phyloP scores from a whole-genome alignment of 2,329 filamentous ascomycete species.

The Phyllosticta capitalensis region DNA sequence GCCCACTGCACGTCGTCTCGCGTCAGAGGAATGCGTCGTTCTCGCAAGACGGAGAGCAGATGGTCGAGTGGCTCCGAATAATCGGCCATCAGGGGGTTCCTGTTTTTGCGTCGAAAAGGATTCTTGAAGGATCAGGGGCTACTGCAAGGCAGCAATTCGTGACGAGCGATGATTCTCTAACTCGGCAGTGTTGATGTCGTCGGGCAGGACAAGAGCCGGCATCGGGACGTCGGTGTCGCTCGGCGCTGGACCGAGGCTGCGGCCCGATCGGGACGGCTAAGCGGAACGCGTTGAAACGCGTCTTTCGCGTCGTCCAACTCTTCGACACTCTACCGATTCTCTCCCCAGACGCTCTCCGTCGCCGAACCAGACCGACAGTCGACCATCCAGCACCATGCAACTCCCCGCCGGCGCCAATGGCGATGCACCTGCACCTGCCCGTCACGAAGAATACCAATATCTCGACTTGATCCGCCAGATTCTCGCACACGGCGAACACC shows the following conservation, averaged over 20 bases:
- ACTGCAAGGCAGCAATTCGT: background rate
- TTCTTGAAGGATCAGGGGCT: background rate
- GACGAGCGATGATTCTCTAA: background rate
- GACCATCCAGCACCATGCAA: background rate
- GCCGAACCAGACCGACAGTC: background rate
- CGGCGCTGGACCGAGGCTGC: background rate
- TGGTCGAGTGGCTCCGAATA: conserved; percentile 29
- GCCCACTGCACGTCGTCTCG: conserved; percentile 39
- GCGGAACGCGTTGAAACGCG: background rate
- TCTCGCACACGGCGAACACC: conserved; percentile 70
- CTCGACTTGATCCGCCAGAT: conserved; percentile 82
- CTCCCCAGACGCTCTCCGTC: background rate
- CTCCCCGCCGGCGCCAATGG: background rate
- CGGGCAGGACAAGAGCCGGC: background rate
- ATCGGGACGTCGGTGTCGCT: background rate
- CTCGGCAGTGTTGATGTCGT: background rate
- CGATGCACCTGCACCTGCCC: background rate
- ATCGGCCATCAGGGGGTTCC: background rate
- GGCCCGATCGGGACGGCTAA: background rate
- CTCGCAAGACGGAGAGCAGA: conserved; percentile 35
- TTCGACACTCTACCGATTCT: background rate
- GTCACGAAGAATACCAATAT: conserved; percentile 89
- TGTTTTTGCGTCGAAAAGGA: background rate
- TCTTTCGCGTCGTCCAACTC: background rate
- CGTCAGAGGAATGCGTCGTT: conserved; percentile 35